phyloP scores from a whole-genome alignment of 257 asterid genomes.

The Forsythia suspensa region DNA sequence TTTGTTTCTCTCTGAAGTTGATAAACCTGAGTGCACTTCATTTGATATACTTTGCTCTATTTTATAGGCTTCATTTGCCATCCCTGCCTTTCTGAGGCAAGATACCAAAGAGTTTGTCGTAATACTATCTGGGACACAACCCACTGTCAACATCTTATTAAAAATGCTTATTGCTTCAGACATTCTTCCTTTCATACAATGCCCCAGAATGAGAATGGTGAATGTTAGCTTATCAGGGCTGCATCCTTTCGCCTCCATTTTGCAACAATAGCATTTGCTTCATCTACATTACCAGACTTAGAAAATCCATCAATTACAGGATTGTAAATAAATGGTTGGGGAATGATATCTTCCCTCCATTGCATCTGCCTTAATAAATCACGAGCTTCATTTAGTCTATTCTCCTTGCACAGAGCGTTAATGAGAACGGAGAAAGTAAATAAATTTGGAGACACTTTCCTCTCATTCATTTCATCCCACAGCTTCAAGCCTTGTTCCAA shows the following conservation, averaged over 20 bases:
- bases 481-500: conserved; percentile 61
- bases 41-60: conserved; percentile 48
- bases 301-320: conserved; percentile 90
- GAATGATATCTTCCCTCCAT: conserved; percentile 59
- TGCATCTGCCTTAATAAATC: conserved; percentile 54
- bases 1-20: conserved; percentile 40
- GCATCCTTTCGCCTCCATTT: conserved; percentile 84
- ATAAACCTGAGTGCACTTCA: conserved; percentile 24
- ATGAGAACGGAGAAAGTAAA: conserved; percentile 72
- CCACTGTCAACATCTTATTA: conserved; percentile 65
- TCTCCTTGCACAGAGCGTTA: conserved; percentile 67
- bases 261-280: conserved; percentile 66
- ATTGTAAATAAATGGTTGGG: conserved; percentile 74
- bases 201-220: conserved; percentile 89
- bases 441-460: conserved; percentile 57
- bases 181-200: conserved; percentile 97
- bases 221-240: conserved; percentile 79
- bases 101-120: conserved; percentile 51
- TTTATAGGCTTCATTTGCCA: conserved; percentile 71
- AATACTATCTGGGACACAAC: conserved; percentile 70
- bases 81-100: conserved; percentile 87
- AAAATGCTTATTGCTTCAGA: conserved; percentile 65
- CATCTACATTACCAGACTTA: conserved; percentile 81
- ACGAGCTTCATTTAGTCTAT: conserved; percentile 77
- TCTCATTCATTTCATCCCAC: conserved; percentile 65